Evolutionary conservation across 164 flowering plant genomes (phyloP).

Genomic region (Saururus chinensis): DNA sequence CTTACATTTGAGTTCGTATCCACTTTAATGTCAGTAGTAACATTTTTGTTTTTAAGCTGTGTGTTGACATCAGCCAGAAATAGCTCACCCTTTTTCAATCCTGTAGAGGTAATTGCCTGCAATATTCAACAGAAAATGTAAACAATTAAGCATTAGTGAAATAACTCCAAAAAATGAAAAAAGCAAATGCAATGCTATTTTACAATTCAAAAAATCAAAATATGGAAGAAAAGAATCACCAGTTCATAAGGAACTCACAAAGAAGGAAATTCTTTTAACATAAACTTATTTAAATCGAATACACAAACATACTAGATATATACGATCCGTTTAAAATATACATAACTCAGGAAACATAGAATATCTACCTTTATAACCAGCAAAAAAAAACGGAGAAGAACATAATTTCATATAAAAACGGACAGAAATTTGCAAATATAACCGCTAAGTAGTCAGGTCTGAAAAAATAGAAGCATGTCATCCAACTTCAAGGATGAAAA

Average conservation of each 20-base stretch:
- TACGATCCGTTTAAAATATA: no score
- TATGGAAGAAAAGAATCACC: not conserved
- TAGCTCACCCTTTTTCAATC: constrained; percentile 73
- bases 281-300: not conserved
- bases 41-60: constrained; percentile 73
- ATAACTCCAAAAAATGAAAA: not conserved
- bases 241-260: no score
- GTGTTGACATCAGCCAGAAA: constrained; percentile 77
- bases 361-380: no score
- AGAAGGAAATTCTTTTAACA: not conserved
- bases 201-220: not conserved
- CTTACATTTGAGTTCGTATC: constrained; percentile 83
- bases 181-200: not conserved
- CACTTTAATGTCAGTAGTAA: constrained; percentile 90
- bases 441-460: no score
- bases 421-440: no score
- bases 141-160: not conserved
- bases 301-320: not conserved
- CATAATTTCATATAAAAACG: no score
- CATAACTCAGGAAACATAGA: no score
- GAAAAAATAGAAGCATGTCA: no score
- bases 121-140: not conserved
- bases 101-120: constrained; percentile 77
- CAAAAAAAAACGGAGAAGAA: no score
- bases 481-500: no score